A percentile compares a stretch with the other conserved stretches of the same genome.
Conservation (phyloP, 2,329 filamentous ascomycete species). For the Stagonosporopsis vannaccii region DNA sequence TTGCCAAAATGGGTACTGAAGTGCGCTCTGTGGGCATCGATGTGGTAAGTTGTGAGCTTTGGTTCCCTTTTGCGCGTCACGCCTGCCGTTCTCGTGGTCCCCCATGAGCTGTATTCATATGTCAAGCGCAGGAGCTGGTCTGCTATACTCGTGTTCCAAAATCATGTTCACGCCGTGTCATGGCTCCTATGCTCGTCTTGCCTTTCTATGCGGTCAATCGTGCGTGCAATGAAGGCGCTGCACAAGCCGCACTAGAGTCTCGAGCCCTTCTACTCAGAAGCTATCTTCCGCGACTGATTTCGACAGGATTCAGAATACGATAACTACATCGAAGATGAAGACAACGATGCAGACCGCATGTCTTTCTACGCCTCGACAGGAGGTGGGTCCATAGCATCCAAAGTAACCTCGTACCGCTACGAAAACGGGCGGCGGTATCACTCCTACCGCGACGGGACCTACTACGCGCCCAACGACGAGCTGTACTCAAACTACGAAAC, state of each 20-base stretch:
- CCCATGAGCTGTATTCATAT: not conserved
- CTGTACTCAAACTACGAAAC: slow-evolving; percentile 37
- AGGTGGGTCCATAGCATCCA: slow-evolving; percentile 49
- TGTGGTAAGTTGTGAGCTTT: slow-evolving; percentile 20
- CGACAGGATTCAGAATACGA: slow-evolving; percentile 36
- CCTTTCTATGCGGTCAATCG: not conserved
- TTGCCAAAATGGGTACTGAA: not conserved
- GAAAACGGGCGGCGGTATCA: slow-evolving; percentile 49
- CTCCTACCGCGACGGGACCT: slow-evolving; percentile 43
- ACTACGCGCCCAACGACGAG: slow-evolving; percentile 48
- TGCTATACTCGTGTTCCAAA: not conserved
- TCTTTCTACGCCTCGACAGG: slow-evolving; percentile 41
- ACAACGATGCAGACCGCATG: slow-evolving; percentile 34
- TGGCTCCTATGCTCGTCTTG: not conserved
- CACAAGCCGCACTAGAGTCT: not conserved
- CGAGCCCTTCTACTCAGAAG: not conserved
- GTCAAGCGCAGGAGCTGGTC: not conserved
- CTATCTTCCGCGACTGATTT: not conserved
- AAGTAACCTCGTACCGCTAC: slow-evolving; percentile 50
- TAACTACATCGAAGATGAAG: slow-evolving; percentile 31
- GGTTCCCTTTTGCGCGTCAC: not conserved
- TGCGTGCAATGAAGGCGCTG: too few relatives aligned
- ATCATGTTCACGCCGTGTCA: not conserved
- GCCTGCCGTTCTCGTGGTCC: not conserved
- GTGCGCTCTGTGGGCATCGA: slow-evolving; percentile 15